Base-by-base conservation (phyloP, 148 eudicot species). In the Rhododendron kiyosumense region DNA sequence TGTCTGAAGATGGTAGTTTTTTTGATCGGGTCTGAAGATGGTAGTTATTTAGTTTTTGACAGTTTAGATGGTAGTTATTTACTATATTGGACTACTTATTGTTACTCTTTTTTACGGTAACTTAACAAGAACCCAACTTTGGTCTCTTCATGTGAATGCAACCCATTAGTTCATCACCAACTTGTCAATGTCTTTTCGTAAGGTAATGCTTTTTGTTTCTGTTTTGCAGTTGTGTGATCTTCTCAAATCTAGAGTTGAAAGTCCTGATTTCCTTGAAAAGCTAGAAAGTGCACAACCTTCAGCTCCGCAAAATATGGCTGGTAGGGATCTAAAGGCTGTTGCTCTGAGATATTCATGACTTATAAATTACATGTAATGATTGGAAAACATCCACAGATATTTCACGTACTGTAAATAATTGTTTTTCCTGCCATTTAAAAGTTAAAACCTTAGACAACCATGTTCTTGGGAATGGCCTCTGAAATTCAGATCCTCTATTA, bases 191-290 rank as follows among this genome's bases (percentile, higher is more conserved):
- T 30, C 20, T 65, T 65, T 65, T 9, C 9, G 13, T 51, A 0
- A 30, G 20, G 78, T 46, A 30, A 34, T 88, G 49, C 76, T 18
- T 80, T 54, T 86, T 65, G 46, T 24, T 81, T 84, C 38, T 71
- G 38, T 90, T 34, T 57, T 91, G 89, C 92, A 96, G 98, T 86
- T 96, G 36, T 92, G 96, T 84, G 91, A 52, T 86, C 91, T 94
- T 88, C 88, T 96, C 75, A 93, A 94, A 88, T 93, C 95, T 22
- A 90, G 94, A 88, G 89, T 96, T 74, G 92, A 89, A 82, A 89
- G 94, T 63, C 89, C 93, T 18, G 98, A 94, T 78, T 96, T 96
- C 88, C 91, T 96, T 41, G 90, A 93, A 90, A 94, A 93, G 89
- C 86, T 96, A 80, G 94, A 94, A 89, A 87, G 79, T 83, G 94